Percentiles rank a stretch among this genome's conserved stretches.
These are phyloP conservation scores for Aureobasidium vineae DNA, from an alignment of 2,329 filamentous ascomycete genomes.

Conservation along the genomic window DNA sequence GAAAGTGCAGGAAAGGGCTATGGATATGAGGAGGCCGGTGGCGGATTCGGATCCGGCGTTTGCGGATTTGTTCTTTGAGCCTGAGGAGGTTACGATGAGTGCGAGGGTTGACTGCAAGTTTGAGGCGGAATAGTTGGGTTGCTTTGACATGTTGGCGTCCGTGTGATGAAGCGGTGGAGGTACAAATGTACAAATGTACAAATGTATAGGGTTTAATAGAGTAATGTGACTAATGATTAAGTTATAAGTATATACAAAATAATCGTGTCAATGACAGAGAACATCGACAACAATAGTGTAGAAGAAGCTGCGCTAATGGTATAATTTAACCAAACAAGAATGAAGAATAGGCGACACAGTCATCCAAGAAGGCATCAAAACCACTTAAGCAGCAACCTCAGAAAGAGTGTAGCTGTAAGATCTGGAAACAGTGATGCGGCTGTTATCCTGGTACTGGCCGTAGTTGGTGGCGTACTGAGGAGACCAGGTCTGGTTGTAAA, in stretches of 20 bases:
- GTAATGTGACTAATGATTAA: neutral
- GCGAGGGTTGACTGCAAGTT: conserved; percentile 18
- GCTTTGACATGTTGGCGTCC: neutral
- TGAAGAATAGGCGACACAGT: neutral
- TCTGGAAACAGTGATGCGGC: conserved; percentile 27
- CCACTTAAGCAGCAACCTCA: conserved; percentile 8
- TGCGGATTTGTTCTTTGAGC: conserved; percentile 20
- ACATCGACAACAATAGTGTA: neutral
- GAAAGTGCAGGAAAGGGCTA: neutral
- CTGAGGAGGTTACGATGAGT: conserved; percentile 16
- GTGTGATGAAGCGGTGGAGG: neutral
- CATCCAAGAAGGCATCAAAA: neutral
- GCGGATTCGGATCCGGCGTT: neutral
- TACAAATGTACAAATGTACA: too few relatives aligned
- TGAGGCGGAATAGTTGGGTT: neutral
- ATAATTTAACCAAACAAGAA: neutral
- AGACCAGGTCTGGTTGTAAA: conserved; percentile 37
- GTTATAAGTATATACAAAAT: neutral
- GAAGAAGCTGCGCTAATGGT: conserved; percentile 8
- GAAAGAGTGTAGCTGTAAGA: conserved; percentile 28
- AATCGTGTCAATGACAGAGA: conserved; percentile 5
- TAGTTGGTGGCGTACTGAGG: conserved; percentile 31
- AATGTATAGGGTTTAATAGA: too few relatives aligned
- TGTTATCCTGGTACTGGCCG: conserved; percentile 28
- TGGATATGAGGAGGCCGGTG: neutral